Percentiles rank a stretch among this genome's conserved stretches.
Evolutionary conservation across 1,139 yeast genomes (phyloP).

Genomic region (Martiniozyma asiatica): DNA sequence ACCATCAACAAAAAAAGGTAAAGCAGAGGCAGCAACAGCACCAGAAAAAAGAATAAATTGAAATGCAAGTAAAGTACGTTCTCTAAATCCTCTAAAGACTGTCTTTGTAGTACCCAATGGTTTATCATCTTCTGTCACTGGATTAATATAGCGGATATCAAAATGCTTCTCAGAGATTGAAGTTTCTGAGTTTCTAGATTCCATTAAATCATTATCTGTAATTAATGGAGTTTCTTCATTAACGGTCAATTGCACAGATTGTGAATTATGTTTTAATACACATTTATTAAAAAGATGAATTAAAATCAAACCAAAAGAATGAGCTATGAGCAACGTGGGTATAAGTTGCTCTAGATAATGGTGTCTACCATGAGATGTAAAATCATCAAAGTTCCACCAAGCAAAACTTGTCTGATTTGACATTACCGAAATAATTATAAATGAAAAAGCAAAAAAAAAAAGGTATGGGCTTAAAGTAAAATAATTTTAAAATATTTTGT

Average conservation of each 20-base stretch:
- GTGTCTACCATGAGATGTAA: conserved; percentile 35
- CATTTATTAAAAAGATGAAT: background rate
- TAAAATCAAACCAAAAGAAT: conserved; percentile 1
- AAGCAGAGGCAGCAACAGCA: conserved; percentile 32
- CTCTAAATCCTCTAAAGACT: conserved; percentile 35
- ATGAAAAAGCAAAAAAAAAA: too few relatives aligned
- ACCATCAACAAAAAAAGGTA: conserved; percentile 26
- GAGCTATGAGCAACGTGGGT: conserved; percentile 2
- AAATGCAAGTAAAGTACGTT: conserved; percentile 36
- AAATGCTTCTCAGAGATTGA: conserved; percentile 36
- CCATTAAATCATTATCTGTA: too few relatives aligned
- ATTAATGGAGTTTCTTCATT: too few relatives aligned
- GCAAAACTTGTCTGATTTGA: too few relatives aligned
- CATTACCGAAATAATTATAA: too few relatives aligned
- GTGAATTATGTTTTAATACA: background rate
- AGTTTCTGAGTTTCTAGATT: background rate
- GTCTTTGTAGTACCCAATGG: conserved; percentile 36
- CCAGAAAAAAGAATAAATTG: conserved; percentile 37
- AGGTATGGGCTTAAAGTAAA: too few relatives aligned
- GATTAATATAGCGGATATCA: conserved; percentile 33
- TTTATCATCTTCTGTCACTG: conserved; percentile 39
- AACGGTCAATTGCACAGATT: background rate
- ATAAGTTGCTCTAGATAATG: conserved; percentile 23
- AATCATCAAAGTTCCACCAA: conserved; percentile 34
- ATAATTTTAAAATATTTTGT: too few relatives aligned